Conservation (phyloP, 495 filamentous ascomycete genomes). For the Copromyces sp. region DNA sequence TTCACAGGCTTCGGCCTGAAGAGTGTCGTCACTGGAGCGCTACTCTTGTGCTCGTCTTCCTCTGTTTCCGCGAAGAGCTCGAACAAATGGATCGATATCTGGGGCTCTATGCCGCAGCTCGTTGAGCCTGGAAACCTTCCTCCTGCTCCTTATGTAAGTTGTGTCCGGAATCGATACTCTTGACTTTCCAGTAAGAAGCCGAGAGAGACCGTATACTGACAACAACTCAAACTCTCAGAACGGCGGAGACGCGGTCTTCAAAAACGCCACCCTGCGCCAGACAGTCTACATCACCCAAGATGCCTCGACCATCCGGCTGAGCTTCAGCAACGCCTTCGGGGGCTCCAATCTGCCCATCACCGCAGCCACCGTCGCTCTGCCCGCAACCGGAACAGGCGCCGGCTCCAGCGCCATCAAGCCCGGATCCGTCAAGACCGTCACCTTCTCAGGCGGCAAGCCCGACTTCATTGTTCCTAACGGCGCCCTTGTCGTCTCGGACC, state of each 20-base stretch:
- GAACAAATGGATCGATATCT: conserved; percentile 46
- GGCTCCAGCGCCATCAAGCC: conserved; percentile 37
- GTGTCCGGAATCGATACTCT: background rate
- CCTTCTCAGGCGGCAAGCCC: conserved; percentile 37
- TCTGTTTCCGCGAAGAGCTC: conserved; percentile 7
- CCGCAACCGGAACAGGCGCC: conserved; percentile 21
- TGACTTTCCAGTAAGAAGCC: background rate
- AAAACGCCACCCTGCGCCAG: conserved; percentile 50
- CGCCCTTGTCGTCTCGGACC: conserved; percentile 50
- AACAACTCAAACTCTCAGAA: conserved; percentile 11
- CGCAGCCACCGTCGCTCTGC: conserved; percentile 41
- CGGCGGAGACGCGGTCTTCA: conserved; percentile 16
- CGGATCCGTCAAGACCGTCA: conserved; percentile 32
- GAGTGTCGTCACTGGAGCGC: conserved; percentile 10
- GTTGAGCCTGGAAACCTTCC: conserved; percentile 47
- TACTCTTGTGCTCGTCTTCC: conserved; percentile 7
- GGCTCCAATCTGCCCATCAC: conserved; percentile 44
- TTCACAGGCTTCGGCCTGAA: conserved; percentile 4
- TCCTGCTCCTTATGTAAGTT: conserved; percentile 41
- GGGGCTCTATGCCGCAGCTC: conserved; percentile 50
- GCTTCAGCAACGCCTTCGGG: conserved; percentile 54
- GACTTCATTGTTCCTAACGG: conserved; percentile 41
- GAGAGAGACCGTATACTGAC: background rate
- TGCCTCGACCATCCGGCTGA: conserved; percentile 40
- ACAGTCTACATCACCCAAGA: conserved; percentile 46